Evolutionary conservation across 129 eudicot genomes (phyloP).

Genomic region (Lactuca sativa): DNA sequence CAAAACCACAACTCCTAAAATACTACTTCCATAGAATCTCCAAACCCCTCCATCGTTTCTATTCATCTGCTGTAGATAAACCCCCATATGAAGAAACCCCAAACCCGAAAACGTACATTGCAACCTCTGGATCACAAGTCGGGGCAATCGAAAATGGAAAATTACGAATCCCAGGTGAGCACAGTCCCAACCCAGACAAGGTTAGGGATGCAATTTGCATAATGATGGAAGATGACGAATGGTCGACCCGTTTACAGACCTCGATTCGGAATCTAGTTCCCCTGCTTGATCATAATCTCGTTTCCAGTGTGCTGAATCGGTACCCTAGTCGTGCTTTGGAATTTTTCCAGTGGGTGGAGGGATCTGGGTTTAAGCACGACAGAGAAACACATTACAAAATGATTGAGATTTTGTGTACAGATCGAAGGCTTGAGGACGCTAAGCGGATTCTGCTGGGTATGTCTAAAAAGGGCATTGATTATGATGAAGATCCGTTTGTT

Average conservation of each 20-base stretch:
- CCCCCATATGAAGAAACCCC: slow-evolving; percentile 20
- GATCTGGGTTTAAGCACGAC: slow-evolving; percentile 51
- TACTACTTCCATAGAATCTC: slow-evolving; percentile 3
- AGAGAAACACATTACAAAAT: slow-evolving; percentile 49
- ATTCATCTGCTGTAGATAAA: not conserved
- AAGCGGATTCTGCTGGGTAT: slow-evolving; percentile 59
- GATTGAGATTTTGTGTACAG: slow-evolving; percentile 58
- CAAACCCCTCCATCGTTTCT: slow-evolving; percentile 19
- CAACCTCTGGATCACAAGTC: slow-evolving; percentile 12
- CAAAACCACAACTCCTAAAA: slow-evolving; percentile 20
- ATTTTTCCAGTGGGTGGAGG: slow-evolving; percentile 68
- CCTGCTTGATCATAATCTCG: slow-evolving; percentile 48
- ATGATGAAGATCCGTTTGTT: slow-evolving; percentile 80
- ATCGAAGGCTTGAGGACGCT: slow-evolving; percentile 66
- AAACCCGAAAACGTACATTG: slow-evolving; percentile 14
- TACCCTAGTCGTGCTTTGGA: slow-evolving; percentile 59
- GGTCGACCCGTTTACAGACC: slow-evolving; percentile 69
- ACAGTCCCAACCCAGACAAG: slow-evolving; percentile 34
- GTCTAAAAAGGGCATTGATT: slow-evolving; percentile 58
- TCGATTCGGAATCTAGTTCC: slow-evolving; percentile 59
- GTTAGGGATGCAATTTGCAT: slow-evolving; percentile 51
- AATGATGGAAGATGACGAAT: slow-evolving; percentile 67
- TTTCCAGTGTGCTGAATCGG: slow-evolving; percentile 54
- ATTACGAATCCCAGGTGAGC: slow-evolving; percentile 31
- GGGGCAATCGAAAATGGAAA: slow-evolving; percentile 2